These are phyloP conservation scores for Sporisorium graminicola DNA, from an alignment of 1,284 basidiomycete species.

Conservation along the genomic window DNA sequence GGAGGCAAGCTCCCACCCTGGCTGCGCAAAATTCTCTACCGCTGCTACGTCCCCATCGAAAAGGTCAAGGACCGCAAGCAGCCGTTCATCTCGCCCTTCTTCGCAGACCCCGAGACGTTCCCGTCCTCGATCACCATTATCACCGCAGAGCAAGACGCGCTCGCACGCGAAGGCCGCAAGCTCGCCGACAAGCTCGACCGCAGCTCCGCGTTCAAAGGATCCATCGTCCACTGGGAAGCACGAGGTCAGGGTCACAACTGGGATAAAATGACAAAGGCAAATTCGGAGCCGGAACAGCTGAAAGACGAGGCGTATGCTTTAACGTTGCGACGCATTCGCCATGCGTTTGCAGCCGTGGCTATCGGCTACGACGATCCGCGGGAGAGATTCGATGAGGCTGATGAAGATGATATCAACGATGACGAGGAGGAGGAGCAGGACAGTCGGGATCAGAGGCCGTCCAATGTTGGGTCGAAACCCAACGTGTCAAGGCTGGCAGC, in stretches of 20 bases:
- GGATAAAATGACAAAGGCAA: slow-evolving; percentile 54
- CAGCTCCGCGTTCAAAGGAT: slow-evolving; percentile 21
- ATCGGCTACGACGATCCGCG: slow-evolving; percentile 24
- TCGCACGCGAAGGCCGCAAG: slow-evolving; percentile 40
- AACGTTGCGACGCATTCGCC: slow-evolving; percentile 29
- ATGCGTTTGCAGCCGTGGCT: slow-evolving; percentile 30
- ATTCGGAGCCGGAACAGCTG: slow-evolving; percentile 26
- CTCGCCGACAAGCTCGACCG: slow-evolving; percentile 29
- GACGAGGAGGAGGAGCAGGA: slow-evolving; percentile 20
- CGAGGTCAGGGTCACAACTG: slow-evolving; percentile 55
- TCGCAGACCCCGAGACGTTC: slow-evolving; percentile 32
- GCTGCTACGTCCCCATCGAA: slow-evolving; percentile 39
- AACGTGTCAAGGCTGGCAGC: neutral
- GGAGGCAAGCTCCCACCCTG: slow-evolving; percentile 45
- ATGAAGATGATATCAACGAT: slow-evolving; percentile 17
- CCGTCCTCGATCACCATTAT: slow-evolving; percentile 44
- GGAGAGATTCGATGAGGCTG: slow-evolving; percentile 13
- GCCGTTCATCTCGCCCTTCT: slow-evolving; percentile 48
- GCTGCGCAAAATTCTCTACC: slow-evolving; percentile 46
- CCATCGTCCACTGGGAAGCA: slow-evolving; percentile 44
- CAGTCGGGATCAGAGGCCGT: neutral
- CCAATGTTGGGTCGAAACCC: neutral
- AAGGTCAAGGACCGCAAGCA: slow-evolving; percentile 42
- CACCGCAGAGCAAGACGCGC: slow-evolving; percentile 45
- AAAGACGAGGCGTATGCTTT: slow-evolving; percentile 47